Evolutionary conservation across 2,329 filamentous ascomycete genomes (phyloP), one percentile per base, ranked within the genome.

Genomic region (Penicillium sp.): DNA sequence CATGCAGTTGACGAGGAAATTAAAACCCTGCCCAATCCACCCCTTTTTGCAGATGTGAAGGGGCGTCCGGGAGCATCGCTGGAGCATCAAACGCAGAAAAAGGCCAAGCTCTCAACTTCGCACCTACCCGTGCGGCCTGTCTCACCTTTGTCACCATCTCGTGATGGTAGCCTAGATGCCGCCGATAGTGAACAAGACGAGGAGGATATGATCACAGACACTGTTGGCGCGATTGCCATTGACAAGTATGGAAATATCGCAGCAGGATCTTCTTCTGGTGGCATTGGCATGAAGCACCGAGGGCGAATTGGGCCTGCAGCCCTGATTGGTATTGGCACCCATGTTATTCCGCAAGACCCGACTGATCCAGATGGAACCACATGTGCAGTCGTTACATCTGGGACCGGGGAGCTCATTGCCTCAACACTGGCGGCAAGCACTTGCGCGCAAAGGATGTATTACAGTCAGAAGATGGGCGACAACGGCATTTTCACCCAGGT

Each of bases 351-450:
- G 2, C 80, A 82, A 27, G 86, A 92, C 61, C 79, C 84, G 2
- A 82, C 85, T 31, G 93, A 97, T 69, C 79, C 84, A 7, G 86
- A 90, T 2, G 79, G 82, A 46, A 82, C 86, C 8, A 86, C 84
- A 46, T 91, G 96, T 29, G 93, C 91, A 31, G 87, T 88, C 27
- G 91, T 97, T 23, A 95, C 92, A 40, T 96, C 91, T 71, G 94
- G 94, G 29, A 99, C 94, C 3, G 94, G 94, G 48, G 94, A 99
- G 76, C 94, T 99, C 72, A 99, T 99, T 89, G 90, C 92, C 37
- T 97, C 93, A 0, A 95, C 93, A 0, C 89, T 95, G 83, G 93
- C 94, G 12, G 93, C 94, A 7, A 87, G 89, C 58, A 88, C 89
- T 55, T 96, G 92, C 71, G 92, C 93, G 0, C 89, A 93, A 63